Evolutionary conservation across 768 basidiomycete genomes (phyloP).

Genomic region (Auriscalpium orientale): DNA sequence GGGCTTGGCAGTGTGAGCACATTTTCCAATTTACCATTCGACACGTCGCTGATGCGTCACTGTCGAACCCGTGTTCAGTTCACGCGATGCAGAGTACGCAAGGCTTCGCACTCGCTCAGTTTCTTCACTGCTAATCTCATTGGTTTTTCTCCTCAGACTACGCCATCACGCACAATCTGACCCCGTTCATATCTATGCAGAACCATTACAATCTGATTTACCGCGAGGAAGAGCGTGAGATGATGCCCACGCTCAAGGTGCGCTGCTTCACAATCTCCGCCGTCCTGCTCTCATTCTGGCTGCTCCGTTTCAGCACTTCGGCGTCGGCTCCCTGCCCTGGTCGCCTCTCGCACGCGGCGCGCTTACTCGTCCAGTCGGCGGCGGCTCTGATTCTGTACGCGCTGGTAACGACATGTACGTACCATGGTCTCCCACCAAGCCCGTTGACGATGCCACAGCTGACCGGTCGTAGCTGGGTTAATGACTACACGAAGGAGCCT

Average conservation of each 20-base stretch:
- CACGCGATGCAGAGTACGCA: background rate
- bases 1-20: conserved; percentile 17
- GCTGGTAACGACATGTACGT: conserved; percentile 16
- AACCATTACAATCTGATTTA: conserved; percentile 51
- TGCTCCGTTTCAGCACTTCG: conserved; percentile 15
- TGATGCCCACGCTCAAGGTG: conserved; percentile 40
- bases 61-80: background rate
- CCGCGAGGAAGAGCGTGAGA: conserved; percentile 53
- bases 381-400: conserved; percentile 13
- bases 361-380: conserved; percentile 20
- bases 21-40: background rate
- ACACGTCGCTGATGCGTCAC: background rate
- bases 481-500: no score
- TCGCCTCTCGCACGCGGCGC: conserved; percentile 28
- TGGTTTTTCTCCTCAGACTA: background rate
- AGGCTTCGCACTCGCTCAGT: background rate
- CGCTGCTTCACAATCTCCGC: background rate
- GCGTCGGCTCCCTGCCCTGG: conserved; percentile 30
- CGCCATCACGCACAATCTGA: background rate
- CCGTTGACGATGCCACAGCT: background rate
- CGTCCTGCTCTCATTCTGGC: conserved; percentile 5
- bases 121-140: background rate
- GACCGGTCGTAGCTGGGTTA: no score
- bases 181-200: conserved; percentile 18
- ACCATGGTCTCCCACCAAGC: background rate